phyloP scores from a whole-genome alignment of 1,284 basidiomycete species.

The Ceratobasidium sp. region DNA sequence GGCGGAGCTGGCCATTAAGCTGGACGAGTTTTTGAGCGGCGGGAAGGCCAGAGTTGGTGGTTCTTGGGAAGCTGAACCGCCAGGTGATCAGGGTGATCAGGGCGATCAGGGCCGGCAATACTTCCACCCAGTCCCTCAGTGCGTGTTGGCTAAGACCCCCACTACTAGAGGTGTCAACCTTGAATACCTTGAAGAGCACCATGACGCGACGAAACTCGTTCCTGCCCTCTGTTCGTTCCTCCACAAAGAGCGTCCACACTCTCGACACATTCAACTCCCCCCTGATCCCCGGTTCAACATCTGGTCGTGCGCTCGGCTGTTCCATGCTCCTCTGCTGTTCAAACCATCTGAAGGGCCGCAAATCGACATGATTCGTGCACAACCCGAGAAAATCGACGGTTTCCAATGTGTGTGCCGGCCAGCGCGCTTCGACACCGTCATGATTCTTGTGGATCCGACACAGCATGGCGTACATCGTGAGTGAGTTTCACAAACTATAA shows the following conservation, averaged over 20 bases:
- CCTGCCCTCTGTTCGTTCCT: not conserved
- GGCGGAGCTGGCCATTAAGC: not conserved
- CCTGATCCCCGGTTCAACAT: not conserved
- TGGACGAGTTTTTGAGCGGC: not conserved
- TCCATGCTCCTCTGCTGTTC: not conserved
- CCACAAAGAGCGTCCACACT: not conserved
- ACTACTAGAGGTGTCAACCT: not conserved
- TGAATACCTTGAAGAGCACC: not conserved
- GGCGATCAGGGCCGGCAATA: not conserved
- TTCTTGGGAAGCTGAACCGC: not conserved
- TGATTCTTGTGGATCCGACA: not conserved
- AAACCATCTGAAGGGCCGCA: not conserved
- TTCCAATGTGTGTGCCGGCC: not conserved
- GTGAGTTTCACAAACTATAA: not conserved
- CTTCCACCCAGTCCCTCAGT: not conserved
- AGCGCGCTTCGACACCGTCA: constrained; percentile 11
- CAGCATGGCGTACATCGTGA: not conserved
- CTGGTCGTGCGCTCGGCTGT: constrained; percentile 2
- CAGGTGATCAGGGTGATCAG: not conserved
- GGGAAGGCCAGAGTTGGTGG: constrained; percentile 11
- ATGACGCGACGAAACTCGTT: not conserved
- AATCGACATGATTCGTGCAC: constrained; percentile 6
- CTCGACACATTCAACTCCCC: too few relatives aligned
- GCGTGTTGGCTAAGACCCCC: not conserved
- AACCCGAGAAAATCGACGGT: not conserved